Base-by-base conservation (phyloP, 345 rosid species). In the Triadica sebifera region DNA sequence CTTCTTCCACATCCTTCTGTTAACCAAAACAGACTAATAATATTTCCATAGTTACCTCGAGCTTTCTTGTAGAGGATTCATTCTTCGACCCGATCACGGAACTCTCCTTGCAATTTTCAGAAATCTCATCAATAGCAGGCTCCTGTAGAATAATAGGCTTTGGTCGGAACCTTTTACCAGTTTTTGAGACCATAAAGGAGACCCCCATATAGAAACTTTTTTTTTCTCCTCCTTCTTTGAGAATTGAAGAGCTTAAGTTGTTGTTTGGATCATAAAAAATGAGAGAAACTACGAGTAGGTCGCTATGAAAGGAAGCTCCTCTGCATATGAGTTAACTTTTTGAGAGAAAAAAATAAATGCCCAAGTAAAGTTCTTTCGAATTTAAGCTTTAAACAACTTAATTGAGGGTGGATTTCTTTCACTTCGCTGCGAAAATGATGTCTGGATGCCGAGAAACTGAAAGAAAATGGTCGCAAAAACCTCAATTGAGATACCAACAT, bases 131-230 rank as follows among this genome's bases (percentile, higher is more conserved):
- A 8, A 24, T 52, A 49, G 81, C 83, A 79, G 73, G 72, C 69
- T 71, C 83, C 4, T 83, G 71, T 62, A 74, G 84, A 78, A 83
- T 61, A 70, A 80, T 56, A 63, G 85, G 79, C 80, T 78, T 90
- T 1, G 93, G 87, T 45, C 74, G 83, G 80, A 84, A 92, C 82
- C 90, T 87, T 69, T 76, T 79, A 51, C 96, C 93, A 19, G 74
- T 76, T 76, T 86, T 92, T 1, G 92, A 87, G 62, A 92, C 84
- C 86, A 85, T 92, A 74, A 92, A 92, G 11, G 92, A 87, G 74
- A 92, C 80, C 74, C 90, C 96, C 97, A 88, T 85, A 1, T 25
- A 59, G 20, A n/a, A 53, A 60, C 9, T 37, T 15, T 22, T 16
- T 4, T 11, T 12, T 24, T 37, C 6, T 16, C 6, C 12, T 5